Conservation (phyloP, 2,329 filamentous ascomycete genomes). For the Gliomastix tumulicola region DNA sequence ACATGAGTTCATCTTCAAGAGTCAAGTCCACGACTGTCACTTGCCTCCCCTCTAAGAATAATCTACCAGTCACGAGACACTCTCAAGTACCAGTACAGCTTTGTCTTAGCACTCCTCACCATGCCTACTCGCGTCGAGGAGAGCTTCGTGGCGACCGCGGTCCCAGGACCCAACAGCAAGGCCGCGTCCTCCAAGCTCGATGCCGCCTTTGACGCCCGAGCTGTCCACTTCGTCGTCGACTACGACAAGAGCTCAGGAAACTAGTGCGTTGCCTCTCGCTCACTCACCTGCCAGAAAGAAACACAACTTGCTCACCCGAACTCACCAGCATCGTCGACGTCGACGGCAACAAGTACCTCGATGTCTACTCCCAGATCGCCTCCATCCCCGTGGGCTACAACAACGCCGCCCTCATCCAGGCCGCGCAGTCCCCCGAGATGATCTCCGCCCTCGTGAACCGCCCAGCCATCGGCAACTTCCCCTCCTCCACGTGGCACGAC, state of each 20-base stretch:
- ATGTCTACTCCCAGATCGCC: slow-evolving; percentile 66
- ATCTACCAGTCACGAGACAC: too few species aligned
- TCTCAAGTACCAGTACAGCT: too few species aligned
- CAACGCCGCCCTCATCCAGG: slow-evolving; percentile 60
- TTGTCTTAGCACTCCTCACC: slow-evolving; percentile 6
- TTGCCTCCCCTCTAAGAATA: too few species aligned
- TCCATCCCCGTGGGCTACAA: slow-evolving; percentile 81
- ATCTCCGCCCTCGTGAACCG: slow-evolving; percentile 68
- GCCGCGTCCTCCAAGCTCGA: slow-evolving; percentile 33
- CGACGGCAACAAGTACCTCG: slow-evolving; percentile 41
- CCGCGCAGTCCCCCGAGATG: slow-evolving; percentile 66
- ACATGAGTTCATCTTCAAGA: too few species aligned
- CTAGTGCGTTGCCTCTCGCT: slow-evolving; percentile 26
- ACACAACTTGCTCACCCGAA: too few species aligned
- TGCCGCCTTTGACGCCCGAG: slow-evolving; percentile 42
- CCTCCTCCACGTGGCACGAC: slow-evolving; percentile 65
- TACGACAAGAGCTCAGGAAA: slow-evolving; percentile 45
- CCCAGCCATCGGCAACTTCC: slow-evolving; percentile 75
- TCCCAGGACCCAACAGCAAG: slow-evolving; percentile 31
- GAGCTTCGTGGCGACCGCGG: slow-evolving; percentile 24
- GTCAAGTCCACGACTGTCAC: too few species aligned
- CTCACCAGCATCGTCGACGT: slow-evolving; percentile 28
- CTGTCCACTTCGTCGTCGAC: slow-evolving; percentile 44
- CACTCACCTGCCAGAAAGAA: too few species aligned
- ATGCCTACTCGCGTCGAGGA: slow-evolving; percentile 26